Evolutionary conservation across 75 land plant species (phyloP), one percentile per base, ranked within the genome.

Genomic region (Cryptomeria japonica): DNA sequence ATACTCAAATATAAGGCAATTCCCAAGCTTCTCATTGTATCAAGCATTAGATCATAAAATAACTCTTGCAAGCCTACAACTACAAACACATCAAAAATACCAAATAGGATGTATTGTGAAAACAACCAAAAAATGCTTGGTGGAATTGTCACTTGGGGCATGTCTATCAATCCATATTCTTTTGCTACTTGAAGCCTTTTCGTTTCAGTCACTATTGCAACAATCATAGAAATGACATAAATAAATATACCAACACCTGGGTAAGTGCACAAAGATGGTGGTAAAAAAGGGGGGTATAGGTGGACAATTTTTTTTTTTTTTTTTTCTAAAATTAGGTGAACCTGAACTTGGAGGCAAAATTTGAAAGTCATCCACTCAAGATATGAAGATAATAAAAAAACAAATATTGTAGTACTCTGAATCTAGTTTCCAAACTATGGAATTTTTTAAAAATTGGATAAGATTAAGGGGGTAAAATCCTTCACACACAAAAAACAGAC

Each of bases 111-210:
- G 76, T 93, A 92, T 41, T 93, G 95, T 39, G 96, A 95, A 73
- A 89, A 78, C 56, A 95, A 58, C 96, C 96, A 95, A 90, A 92
- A 92, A 14, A 92, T 84, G 38, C 91, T 93, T 90, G 93, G 90
- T 72, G 95, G 95, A 15, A 94, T 38, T 18, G 91, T 88, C 9
- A 16, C 86, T 5, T 84, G 25, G 25, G 91, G 89, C 77, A 31
- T 51, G 39, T 93, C 90, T n/a, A 87, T 75, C 82, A 94, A 86
- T 32, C 95, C 91, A 88, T 90, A 39, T n/a, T 90, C 90, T 39
- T 51, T 80, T n/a, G 90, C 88, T 25, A 85, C 84, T 70, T 85
- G 19, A 16, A 93, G 91, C 70, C 95, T 85, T 76, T 86, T 88
- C 87, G 86, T 90, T 87, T 94, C 94, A 32, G 89, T 90, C 18